Conservation (phyloP, 805 yeast genomes). For the Saturnispora serradocipensis region DNA sequence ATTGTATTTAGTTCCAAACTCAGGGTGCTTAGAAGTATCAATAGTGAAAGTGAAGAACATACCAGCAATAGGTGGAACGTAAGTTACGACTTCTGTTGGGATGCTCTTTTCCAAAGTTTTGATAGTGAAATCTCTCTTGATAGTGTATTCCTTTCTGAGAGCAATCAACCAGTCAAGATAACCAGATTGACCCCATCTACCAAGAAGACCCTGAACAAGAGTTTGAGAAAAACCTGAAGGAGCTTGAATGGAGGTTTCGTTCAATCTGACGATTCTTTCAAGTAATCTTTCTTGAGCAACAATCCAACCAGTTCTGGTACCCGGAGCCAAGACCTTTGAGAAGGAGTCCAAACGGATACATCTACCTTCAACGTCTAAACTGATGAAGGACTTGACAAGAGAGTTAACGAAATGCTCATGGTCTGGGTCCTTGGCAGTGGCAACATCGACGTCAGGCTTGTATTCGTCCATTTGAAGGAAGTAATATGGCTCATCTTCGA, state of each 20-base stretch:
- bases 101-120: constrained; percentile 58
- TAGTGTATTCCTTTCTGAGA: constrained; percentile 71
- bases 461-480: constrained; percentile 88
- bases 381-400: constrained; percentile 66
- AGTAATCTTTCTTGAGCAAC: constrained; percentile 58
- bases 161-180: constrained; percentile 86
- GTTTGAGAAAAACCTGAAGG: constrained; percentile 78
- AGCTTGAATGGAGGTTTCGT: constrained; percentile 74
- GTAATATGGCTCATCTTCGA: constrained; percentile 97
- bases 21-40: constrained; percentile 76
- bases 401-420: constrained; percentile 62
- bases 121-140: constrained; percentile 79
- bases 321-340: constrained; percentile 90
- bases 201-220: constrained; percentile 57
- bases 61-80: constrained; percentile 68
- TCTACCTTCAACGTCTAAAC: constrained; percentile 78
- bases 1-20: constrained; percentile 46
- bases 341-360: constrained; percentile 83
- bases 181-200: constrained; percentile 85
- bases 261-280: constrained; percentile 59
- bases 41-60: constrained; percentile 73
- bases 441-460: constrained; percentile 34
- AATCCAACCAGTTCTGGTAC: constrained; percentile 83
- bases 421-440: constrained; percentile 22
- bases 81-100: constrained; percentile 36